Evolutionary conservation across 2,329 filamentous ascomycete genomes (phyloP).

Genomic region (Venturia oleaginea): DNA sequence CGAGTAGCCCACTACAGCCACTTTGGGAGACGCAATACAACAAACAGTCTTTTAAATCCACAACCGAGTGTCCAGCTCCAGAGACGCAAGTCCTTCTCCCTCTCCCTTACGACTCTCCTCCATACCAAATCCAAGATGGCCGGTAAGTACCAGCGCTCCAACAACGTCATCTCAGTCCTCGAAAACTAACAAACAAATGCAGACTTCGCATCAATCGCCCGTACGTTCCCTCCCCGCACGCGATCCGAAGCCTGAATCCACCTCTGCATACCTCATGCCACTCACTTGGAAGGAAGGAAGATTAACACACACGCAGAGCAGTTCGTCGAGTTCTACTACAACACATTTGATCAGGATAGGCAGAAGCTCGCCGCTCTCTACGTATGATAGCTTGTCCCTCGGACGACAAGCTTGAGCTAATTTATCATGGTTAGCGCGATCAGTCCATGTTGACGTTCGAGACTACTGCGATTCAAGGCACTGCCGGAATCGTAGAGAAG

Average conservation of each 20-base stretch:
- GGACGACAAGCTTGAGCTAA: conserved; percentile 7
- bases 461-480: conserved; percentile 56
- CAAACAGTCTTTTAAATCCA: background rate
- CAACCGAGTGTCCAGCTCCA: background rate
- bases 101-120: background rate
- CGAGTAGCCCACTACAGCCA: too few species aligned
- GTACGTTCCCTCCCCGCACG: background rate
- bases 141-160: background rate
- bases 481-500: conserved; percentile 64
- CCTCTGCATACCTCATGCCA: background rate
- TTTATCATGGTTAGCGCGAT: conserved; percentile 48
- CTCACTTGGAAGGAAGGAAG: too few species aligned
- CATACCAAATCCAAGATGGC: background rate
- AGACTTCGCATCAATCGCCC: conserved; percentile 9
- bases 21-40: background rate
- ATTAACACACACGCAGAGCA: conserved; percentile 48
- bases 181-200: background rate
- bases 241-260: background rate
- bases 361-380: conserved; percentile 61
- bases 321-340: conserved; percentile 88
- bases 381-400: conserved; percentile 45
- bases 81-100: background rate
- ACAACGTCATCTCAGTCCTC: background rate
- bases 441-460: conserved; percentile 94
- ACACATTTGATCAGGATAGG: conserved; percentile 71